Conservation (phyloP, 257 asterid species). For the Solanum chilense region DNA sequence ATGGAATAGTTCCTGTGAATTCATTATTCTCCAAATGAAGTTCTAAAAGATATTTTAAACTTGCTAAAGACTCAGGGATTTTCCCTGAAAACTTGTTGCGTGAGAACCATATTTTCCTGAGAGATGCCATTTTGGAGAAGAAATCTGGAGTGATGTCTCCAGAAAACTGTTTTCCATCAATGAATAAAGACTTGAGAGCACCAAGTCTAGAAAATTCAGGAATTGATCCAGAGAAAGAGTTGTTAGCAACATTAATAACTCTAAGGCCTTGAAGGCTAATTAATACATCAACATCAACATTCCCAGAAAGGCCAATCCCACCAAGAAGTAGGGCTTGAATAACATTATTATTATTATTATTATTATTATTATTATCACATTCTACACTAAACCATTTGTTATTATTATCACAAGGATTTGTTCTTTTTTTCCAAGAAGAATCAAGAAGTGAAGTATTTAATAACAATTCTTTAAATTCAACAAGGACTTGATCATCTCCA, state of each 20-base stretch:
- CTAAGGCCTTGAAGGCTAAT: slow-evolving; percentile 32
- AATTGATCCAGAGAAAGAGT: slow-evolving; percentile 41
- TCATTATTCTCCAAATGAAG: slow-evolving; percentile 34
- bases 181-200: slow-evolving; percentile 35
- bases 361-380: slow-evolving; percentile 17
- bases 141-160: slow-evolving; percentile 45
- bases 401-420: slow-evolving; percentile 41
- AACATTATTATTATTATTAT: slow-evolving; percentile 4
- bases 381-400: slow-evolving; percentile 50
- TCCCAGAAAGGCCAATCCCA: slow-evolving; percentile 31
- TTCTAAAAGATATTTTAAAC: slow-evolving; percentile 19
- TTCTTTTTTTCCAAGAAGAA: slow-evolving; percentile 44
- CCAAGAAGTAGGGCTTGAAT: slow-evolving; percentile 35
- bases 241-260: slow-evolving; percentile 40
- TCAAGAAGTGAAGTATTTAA: slow-evolving; percentile 37
- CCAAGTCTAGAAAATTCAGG: slow-evolving; percentile 49
- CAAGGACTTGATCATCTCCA: slow-evolving; percentile 34
- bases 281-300: slow-evolving; percentile 25
- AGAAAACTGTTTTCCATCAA: slow-evolving; percentile 34
- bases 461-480: slow-evolving; percentile 46
- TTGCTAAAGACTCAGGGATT: slow-evolving; percentile 42
- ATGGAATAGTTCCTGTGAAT: slow-evolving; percentile 55
- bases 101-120: slow-evolving; percentile 41
- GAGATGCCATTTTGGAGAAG: slow-evolving; percentile 38
- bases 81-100: slow-evolving; percentile 46